Evolutionary conservation across 2,329 filamentous ascomycete species (phyloP).

Genomic region (Drechslerella dactyloides): DNA sequence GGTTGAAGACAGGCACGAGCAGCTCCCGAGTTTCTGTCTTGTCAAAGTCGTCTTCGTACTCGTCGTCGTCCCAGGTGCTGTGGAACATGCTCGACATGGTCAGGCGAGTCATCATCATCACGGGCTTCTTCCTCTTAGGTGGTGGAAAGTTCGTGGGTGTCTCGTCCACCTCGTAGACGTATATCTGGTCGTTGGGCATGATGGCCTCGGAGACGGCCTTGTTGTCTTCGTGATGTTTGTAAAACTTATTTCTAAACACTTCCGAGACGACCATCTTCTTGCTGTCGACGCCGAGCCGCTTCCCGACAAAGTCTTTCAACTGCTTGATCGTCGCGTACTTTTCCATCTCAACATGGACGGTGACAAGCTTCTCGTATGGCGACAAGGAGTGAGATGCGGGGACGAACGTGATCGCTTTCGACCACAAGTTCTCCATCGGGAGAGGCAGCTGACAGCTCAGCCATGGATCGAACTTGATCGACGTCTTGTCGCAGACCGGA

Average conservation of each 20-base stretch:
- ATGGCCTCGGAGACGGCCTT: conserved; percentile 76
- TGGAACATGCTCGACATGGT: conserved; percentile 53
- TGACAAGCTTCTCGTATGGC: conserved; percentile 58
- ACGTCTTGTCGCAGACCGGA: conserved; percentile 88
- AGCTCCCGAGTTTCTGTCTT: conserved; percentile 61
- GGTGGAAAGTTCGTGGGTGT: conserved; percentile 78
- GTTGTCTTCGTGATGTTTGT: conserved; percentile 79
- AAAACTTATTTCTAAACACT: conserved; percentile 82
- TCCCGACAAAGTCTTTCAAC: conserved; percentile 74
- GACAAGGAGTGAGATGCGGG: conserved; percentile 72
- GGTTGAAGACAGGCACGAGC: conserved; percentile 62
- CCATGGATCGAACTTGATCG: conserved; percentile 98
- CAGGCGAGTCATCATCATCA: conserved; percentile 55
- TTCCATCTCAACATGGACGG: conserved; percentile 78
- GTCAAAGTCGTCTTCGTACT: conserved; percentile 58
- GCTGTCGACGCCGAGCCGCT: conserved; percentile 69
- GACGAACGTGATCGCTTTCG: conserved; percentile 75
- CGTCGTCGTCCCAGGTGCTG: conserved; percentile 55
- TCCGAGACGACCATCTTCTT: conserved; percentile 80
- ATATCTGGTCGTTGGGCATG: conserved; percentile 67
- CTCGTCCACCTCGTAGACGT: conserved; percentile 78
- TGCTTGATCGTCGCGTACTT: conserved; percentile 73
- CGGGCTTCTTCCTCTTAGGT: conserved; percentile 61
- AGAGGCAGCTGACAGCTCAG: conserved; percentile 91
- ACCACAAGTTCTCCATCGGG: conserved; percentile 84